Base-by-base conservation (phyloP, 139 green algal species). In the Pleodorina starrii region DNA sequence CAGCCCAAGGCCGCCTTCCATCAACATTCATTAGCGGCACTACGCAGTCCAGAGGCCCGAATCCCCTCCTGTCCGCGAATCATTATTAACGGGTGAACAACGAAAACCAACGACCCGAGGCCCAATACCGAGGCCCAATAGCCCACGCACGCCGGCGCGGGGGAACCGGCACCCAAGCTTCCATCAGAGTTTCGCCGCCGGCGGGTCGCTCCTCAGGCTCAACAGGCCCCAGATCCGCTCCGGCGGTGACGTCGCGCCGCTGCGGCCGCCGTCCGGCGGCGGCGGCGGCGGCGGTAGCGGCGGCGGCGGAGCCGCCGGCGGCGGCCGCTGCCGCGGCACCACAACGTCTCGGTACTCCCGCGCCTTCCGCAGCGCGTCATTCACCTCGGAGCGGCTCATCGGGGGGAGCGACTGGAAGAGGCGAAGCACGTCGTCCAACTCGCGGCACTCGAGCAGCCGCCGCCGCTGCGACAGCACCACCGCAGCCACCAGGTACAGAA, bases 361-460 rank as follows among this genome's bases (percentile, higher is more conserved):
- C 2, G 82, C 82, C 1, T 63, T 63, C 21, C 21, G 16, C n/a
- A 88, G 21, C 44, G 66, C 82, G 3, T 79, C 60, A 7, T 43
- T 54, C 44, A 79, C 44, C 1, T 88, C 66, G 7, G 16, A 19
- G 9, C 60, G 42, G 27, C 44, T 14, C 32, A 88, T 14, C 0
- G 48, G 21, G 6, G 63, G n/a, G 43, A 79, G 29, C 25, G 42
- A 43, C 72, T 94, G 94, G 85, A 97, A 97, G 14, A 96, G 89
- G 40, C 94, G 92, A 89, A 97, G 80, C 78, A 96, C 92, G 77
- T 97, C 95, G 86, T 97, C 95, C n/a, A 85, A 68, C 76, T 95
- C 92, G 5, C 29, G n/a, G 78, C 95, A 97, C 27, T 92, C 87
- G n/a, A 97, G 43, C 35, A 97, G 68, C 4, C 63, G 50, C 3